Base-by-base conservation (phyloP, 2,329 filamentous ascomycete species). In the Leptographium lundbergii region DNA sequence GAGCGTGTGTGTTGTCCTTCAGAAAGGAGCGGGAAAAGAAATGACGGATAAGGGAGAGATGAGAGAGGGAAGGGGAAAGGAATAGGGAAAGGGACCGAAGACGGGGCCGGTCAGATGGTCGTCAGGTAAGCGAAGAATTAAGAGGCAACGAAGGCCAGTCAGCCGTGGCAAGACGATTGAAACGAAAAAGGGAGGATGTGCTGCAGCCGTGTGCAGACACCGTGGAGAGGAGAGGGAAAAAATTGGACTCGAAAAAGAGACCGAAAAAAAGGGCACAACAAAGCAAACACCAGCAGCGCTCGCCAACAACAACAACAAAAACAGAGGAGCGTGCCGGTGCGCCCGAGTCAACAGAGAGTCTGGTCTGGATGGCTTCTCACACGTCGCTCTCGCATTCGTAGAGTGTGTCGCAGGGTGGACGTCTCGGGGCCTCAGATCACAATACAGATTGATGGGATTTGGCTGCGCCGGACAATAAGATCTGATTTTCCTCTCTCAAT, bases 401-500 rank as follows among this genome's bases (percentile, higher is more conserved):
- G 34, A 27, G 24, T 19, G 32, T 54, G 52, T 36, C 52, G 52
- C 52, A 24, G 32, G 14, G 32, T 39, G 32, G n/a, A 24, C 52
- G 52, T 39, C 34, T 27, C 34, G 34, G n/a, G 53, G 29, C 53
- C 32, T 39, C 53, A 34, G 32, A 55, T 36, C 32, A 54, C 53
- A 53, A 22, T 17, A 50, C 52, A 39, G 22, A n/a, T 27, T 29
- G 45, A 59, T 59, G 57, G 57, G 52, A 59, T 58, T 59, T 57
- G 59, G 59, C 59, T 59, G 55, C 45, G 62, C 61, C 59, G 59
- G 59, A 61, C 59, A 60, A 61, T 63, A 60, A 60, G 62, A 61
- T 63, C 60, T 64, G 60, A 60, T 64, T 64, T 63, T 62, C 58
- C 60, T 45, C 51, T 60, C 60, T 63, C 62, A 65, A 64, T 65